A percentile compares a stretch with the other conserved stretches of the same genome.
Evolutionary conservation across 2,329 filamentous ascomycete species (phyloP).

Genomic region (Aureobasidium namibiae): DNA sequence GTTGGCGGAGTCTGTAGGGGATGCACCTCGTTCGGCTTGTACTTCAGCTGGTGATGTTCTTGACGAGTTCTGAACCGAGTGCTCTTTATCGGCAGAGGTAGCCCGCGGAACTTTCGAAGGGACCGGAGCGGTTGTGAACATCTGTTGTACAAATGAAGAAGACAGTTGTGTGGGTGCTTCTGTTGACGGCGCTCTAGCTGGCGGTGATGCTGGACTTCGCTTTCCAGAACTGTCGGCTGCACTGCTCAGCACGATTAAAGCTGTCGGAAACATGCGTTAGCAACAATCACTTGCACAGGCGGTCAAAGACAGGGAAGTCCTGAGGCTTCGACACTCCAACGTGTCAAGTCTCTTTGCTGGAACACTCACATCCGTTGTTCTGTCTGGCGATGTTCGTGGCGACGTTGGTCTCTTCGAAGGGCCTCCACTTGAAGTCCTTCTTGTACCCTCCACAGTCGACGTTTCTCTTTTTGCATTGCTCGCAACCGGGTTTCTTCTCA

Average conservation of each 20-base stretch:
- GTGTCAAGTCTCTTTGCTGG: too few relatives aligned
- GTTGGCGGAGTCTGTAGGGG: background rate
- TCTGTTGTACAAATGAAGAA: conserved; percentile 9
- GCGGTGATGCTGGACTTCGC: background rate
- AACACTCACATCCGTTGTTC: conserved; percentile 36
- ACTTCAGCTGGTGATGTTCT: background rate
- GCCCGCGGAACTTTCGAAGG: background rate
- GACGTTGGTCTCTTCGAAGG: conserved; percentile 57
- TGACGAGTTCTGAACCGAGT: background rate
- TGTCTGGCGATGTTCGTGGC: conserved; percentile 37
- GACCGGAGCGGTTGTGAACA: background rate
- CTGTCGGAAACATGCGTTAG: background rate
- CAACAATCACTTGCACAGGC: background rate
- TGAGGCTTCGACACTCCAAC: background rate
- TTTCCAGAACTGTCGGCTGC: background rate
- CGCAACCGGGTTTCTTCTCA: conserved; percentile 60
- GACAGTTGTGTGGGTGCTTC: background rate
- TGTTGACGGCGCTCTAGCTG: background rate
- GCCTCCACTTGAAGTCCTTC: conserved; percentile 68
- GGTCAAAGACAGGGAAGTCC: background rate
- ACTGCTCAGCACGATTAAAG: background rate
- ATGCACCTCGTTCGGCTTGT: conserved; percentile 2
- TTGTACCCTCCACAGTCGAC: conserved; percentile 64
- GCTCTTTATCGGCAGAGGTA: background rate
- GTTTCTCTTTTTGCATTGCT: conserved; percentile 57